These are phyloP conservation scores for Castanea sativa DNA, from an alignment of 306 rosid genomes.

Conservation along the genomic window DNA sequence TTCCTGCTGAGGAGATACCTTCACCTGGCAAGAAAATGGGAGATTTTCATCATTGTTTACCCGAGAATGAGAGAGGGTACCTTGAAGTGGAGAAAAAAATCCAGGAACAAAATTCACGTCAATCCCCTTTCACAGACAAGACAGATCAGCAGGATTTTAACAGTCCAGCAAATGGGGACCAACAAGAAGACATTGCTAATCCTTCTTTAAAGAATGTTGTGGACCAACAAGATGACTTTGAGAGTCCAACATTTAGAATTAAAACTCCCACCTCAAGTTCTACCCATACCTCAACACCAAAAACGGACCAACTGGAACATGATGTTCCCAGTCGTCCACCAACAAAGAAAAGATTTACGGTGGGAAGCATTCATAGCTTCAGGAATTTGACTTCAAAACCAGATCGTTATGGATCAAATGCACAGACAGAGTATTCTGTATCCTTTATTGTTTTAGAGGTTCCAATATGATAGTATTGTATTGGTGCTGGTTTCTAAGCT, in stretches of 20 bases:
- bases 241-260: conserved; percentile 61
- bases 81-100: conserved; percentile 28
- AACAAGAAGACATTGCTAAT: conserved; percentile 34
- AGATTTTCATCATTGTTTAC: conserved; percentile 25
- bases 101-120: conserved; percentile 32
- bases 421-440: conserved; percentile 51
- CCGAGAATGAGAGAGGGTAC: conserved; percentile 38
- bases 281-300: conserved; percentile 47
- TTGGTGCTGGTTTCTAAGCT: conserved; percentile 20
- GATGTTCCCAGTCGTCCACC: conserved; percentile 36
- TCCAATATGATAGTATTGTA: conserved; percentile 17
- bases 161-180: conserved; percentile 40
- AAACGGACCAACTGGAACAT: conserved; percentile 32
- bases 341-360: conserved; percentile 36
- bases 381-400: conserved; percentile 37
- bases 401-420: conserved; percentile 31
- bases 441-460: conserved; percentile 44
- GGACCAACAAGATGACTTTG: conserved; percentile 43
- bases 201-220: conserved; percentile 34
- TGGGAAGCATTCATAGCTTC: conserved; percentile 44
- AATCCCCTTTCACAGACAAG: conserved; percentile 36
- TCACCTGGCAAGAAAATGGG: conserved; percentile 32
- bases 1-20: conserved; percentile 30
- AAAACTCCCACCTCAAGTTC: conserved; percentile 49
- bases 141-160: conserved; percentile 31